Percentiles rank a stretch among this genome's conserved stretches.
Evolutionary conservation across 169 alveolate species (phyloP).

Genomic region (Theileria sp.): DNA sequence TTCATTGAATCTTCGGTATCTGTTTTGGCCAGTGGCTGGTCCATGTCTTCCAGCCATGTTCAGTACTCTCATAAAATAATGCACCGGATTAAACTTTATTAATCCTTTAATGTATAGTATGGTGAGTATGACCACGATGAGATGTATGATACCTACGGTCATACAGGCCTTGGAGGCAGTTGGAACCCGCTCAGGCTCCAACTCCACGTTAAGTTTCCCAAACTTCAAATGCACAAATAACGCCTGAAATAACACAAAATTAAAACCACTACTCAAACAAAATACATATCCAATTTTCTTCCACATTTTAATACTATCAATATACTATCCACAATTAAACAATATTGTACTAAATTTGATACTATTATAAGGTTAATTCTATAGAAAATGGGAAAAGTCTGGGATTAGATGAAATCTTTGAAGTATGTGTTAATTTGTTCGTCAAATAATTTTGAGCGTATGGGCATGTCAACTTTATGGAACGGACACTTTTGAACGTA

Average conservation of each 20-base stretch:
- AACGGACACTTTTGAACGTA: slow-evolving; percentile 91
- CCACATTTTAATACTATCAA: slow-evolving; percentile 22
- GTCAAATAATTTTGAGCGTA: slow-evolving; percentile 70
- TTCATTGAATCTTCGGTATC: slow-evolving; percentile 60
- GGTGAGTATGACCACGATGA: slow-evolving; percentile 32
- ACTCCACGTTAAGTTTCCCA: slow-evolving; percentile 18
- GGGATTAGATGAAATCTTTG: slow-evolving; percentile 23
- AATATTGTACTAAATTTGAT: too few species aligned
- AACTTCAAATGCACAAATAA: slow-evolving; percentile 31
- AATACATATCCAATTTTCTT: slow-evolving; percentile 48
- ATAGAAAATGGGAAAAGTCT: too few species aligned
- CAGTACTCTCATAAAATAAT: slow-evolving; percentile 22
- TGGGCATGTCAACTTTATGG: slow-evolving; percentile 91
- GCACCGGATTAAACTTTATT: slow-evolving; percentile 55
- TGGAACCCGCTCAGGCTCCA: slow-evolving; percentile 47
- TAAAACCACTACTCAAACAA: slow-evolving; percentile 57
- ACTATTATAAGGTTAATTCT: too few species aligned
- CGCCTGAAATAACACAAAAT: slow-evolving; percentile 56
- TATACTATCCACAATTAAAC: too few species aligned
- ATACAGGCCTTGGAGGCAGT: slow-evolving; percentile 50
- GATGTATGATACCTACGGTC: slow-evolving; percentile 44
- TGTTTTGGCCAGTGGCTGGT: slow-evolving; percentile 46
- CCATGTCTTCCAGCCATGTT: slow-evolving; percentile 59
- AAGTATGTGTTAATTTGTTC: slow-evolving; percentile 47
- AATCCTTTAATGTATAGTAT: slow-evolving; percentile 51